Conservation (phyloP, 2,329 filamentous ascomycete genomes). For the Colletotrichum sp. region DNA sequence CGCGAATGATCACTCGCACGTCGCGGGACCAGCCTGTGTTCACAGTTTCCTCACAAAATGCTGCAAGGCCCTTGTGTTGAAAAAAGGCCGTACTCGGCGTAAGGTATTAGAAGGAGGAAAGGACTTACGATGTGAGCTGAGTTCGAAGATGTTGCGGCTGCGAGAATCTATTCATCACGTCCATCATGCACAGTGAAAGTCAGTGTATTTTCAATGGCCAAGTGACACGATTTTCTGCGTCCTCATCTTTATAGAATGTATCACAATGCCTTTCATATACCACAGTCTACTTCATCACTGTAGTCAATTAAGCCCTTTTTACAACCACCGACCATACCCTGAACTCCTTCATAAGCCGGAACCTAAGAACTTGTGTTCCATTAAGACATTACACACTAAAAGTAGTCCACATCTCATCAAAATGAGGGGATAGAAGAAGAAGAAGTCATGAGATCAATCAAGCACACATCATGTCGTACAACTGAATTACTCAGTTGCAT, state of each 20-base stretch:
- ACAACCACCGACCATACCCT: background rate
- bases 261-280: background rate
- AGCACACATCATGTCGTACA: background rate
- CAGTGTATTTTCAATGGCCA: background rate
- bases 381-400: slow-evolving; percentile 12
- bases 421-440: background rate
- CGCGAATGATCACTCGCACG: background rate
- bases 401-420: background rate
- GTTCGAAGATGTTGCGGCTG: background rate
- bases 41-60: background rate
- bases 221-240: background rate
- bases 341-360: background rate
- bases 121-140: background rate
- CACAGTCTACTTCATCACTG: background rate
- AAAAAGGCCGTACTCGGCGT: background rate
- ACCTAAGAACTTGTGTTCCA: background rate
- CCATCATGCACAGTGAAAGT: background rate
- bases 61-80: background rate
- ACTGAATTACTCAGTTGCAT: background rate
- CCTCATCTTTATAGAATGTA: background rate
- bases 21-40: background rate
- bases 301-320: background rate
- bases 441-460: background rate
- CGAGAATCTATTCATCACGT: background rate
- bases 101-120: background rate